phyloP scores from a whole-genome alignment of 352 stramenopile genomes.

The Phytophthora parvispora region DNA sequence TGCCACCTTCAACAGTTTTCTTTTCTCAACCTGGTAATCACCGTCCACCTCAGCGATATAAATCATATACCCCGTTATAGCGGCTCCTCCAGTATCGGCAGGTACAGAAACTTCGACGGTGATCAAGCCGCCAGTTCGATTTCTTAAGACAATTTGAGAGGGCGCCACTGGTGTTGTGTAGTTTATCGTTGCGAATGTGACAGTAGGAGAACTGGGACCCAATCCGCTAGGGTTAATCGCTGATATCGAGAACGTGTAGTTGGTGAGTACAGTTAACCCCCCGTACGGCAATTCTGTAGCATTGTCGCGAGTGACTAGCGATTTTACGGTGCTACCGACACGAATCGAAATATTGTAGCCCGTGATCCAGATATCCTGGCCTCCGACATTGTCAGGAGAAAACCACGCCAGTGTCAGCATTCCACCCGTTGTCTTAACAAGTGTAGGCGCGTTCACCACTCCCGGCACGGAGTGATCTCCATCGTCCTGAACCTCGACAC shows the following conservation, averaged over 20 bases:
- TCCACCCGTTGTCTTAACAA: conserved; percentile 50
- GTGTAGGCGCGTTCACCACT: conserved; percentile 10
- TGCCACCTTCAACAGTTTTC: not conserved
- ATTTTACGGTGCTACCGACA: conserved; percentile 2
- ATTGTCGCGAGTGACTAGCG: conserved; percentile 42
- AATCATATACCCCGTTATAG: conserved; percentile 42
- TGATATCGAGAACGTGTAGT: conserved; percentile 47
- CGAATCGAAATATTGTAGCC: conserved; percentile 49
- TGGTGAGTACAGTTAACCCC: conserved; percentile 26
- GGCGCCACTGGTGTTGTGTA: conserved; percentile 45
- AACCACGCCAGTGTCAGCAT: conserved; percentile 54
- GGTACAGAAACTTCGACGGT: conserved; percentile 38
- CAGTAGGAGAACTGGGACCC: conserved; percentile 24
- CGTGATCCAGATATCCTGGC: conserved; percentile 42
- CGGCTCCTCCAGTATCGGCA: conserved; percentile 51
- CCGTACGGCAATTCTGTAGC: conserved; percentile 41
- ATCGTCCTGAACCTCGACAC: conserved; percentile 57
- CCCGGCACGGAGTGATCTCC: conserved; percentile 60
- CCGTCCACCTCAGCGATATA: conserved; percentile 11
- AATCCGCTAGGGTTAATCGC: conserved; percentile 50
- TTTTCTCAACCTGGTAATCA: conserved; percentile 16
- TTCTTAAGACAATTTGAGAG: conserved; percentile 25
- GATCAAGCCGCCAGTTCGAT: conserved; percentile 58
- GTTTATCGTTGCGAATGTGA: conserved; percentile 42
- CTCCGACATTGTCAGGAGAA: conserved; percentile 54